Evolutionary conservation across 441 rosid species (phyloP).

Genomic region (Codiaeum variegatum): DNA sequence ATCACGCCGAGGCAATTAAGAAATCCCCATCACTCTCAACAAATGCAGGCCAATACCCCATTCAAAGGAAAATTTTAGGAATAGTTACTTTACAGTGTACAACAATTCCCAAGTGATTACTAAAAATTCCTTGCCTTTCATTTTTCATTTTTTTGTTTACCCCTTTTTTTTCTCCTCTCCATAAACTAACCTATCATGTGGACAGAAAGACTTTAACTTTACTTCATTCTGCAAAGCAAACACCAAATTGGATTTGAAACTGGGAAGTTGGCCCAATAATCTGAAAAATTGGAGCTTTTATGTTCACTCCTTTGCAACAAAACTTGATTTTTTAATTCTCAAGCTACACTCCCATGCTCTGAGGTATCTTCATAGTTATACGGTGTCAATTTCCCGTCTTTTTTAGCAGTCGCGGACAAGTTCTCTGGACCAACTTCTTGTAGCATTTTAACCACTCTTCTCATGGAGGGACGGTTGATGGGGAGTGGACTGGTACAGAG

Average conservation of each 20-base stretch:
- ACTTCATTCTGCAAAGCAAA: not conserved
- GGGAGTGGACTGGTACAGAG: slow-evolving; percentile 85
- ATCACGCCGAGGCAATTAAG: not conserved
- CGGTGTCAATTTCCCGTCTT: slow-evolving; percentile 77
- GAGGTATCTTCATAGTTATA: slow-evolving; percentile 77
- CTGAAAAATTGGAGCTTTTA: slow-evolving; percentile 3
- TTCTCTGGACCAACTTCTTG: slow-evolving; percentile 62
- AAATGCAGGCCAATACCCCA: not conserved
- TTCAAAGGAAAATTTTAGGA: not conserved
- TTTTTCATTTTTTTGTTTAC: not conserved
- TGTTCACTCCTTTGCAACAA: slow-evolving; percentile 2
- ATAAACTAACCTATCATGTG: not conserved
- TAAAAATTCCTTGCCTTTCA: not conserved
- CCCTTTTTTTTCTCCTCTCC: not conserved
- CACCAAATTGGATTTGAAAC: not conserved
- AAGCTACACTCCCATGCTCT: slow-evolving; percentile 70
- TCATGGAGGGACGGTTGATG: slow-evolving; percentile 90
- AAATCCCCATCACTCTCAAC: not conserved
- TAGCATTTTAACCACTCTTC: slow-evolving; percentile 83
- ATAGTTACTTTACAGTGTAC: slow-evolving; percentile 12
- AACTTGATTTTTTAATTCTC: slow-evolving; percentile 18
- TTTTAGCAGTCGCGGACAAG: slow-evolving; percentile 25
- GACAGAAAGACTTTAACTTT: not conserved
- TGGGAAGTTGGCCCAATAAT: not conserved
- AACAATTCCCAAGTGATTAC: not conserved